Base-by-base conservation (phyloP, 495 filamentous ascomycete species). In the Bacidia rubella region DNA sequence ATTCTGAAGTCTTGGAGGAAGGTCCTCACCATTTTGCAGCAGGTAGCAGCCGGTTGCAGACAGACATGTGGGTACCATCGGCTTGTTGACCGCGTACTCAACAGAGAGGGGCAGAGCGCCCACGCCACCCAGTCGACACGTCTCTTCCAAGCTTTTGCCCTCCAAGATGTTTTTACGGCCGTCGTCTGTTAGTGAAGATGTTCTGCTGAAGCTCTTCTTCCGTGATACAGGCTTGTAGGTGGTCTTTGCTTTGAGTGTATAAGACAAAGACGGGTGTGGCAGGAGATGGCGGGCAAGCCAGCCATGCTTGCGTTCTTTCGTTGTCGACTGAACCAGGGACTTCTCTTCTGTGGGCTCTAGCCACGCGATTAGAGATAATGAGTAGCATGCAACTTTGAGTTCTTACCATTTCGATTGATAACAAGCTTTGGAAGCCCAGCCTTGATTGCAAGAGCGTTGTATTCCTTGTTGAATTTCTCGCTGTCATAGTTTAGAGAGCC, bases 121-220 rank as follows among this genome's bases (percentile, higher is more conserved):
- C 62, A 81, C 77, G 19, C 86, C 86, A 44, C 85, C 85, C 39
- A 92, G 66, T n/a, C 82, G 76, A 50, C 85, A 75, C 23, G 90
- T 66, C 49, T 71, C 75, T 55, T 81, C 75, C 24, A 90, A 56
- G 35, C 76, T 71, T 58, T 76, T 77, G 43, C 77, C 78, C 59
- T 76, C 79, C 49, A 87, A 61, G 12, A 67, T 74, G 52, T 79
- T 77, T 25, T 60, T 59, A 5, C 50, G 56, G 29, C 38, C 44
- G 29, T 49, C 60, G 71, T 76, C 51, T 70, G 70, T 54, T 69
- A 63, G 44, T 56, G 50, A 29, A 57, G 66, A 49, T 29, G 57
- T n/a, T 15, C 55, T 46, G 22, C 23, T 52, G 25, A 54, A 47
- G 57, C 56, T 60, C 47, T 50, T 60, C 55, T 58, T 60, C 15